Percentiles rank a stretch among this genome's conserved stretches.
These are phyloP conservation scores for Pestalotiopsis sp. DNA, from an alignment of 2,329 filamentous ascomycete species.

Conservation along the genomic window DNA sequence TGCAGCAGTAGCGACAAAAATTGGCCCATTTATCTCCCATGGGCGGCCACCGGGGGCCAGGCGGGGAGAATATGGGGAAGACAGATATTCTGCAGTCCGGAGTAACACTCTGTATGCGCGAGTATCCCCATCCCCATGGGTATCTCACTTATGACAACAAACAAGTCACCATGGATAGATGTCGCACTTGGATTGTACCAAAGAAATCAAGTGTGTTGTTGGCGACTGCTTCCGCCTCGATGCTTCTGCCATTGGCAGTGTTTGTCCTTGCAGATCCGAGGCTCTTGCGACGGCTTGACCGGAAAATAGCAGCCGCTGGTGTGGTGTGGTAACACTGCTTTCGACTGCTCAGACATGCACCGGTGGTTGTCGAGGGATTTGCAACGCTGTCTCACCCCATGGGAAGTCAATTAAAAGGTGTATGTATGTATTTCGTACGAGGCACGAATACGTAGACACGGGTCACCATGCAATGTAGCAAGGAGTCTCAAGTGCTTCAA, in stretches of 20 bases:
- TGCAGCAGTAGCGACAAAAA: not conserved
- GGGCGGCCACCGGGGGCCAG: not conserved
- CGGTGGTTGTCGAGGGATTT: not conserved
- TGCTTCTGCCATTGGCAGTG: not conserved
- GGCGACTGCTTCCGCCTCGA: not conserved
- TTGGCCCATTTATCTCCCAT: not conserved
- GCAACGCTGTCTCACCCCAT: not conserved
- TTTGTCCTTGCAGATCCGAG: conserved; percentile 1
- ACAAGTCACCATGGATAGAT: not conserved
- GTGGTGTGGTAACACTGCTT: not conserved
- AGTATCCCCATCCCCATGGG: not conserved
- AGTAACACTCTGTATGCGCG: not conserved
- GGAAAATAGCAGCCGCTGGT: not conserved
- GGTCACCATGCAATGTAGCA: not conserved
- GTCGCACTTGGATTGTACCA: not conserved
- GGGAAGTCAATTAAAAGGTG: not conserved
- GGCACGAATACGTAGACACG: not conserved
- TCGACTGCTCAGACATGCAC: not conserved
- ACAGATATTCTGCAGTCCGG: not conserved
- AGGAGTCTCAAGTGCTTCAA: not conserved
- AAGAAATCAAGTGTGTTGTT: not conserved
- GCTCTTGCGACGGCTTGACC: not conserved
- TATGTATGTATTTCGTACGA: not conserved
- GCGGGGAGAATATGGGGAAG: conserved; percentile 1
- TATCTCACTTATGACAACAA: not conserved